A percentile compares a stretch with the other conserved stretches of the same genome.
These are phyloP conservation scores for Colletotrichum camelliae DNA, from an alignment of 2,329 filamentous ascomycete species.

Conservation along the genomic window DNA sequence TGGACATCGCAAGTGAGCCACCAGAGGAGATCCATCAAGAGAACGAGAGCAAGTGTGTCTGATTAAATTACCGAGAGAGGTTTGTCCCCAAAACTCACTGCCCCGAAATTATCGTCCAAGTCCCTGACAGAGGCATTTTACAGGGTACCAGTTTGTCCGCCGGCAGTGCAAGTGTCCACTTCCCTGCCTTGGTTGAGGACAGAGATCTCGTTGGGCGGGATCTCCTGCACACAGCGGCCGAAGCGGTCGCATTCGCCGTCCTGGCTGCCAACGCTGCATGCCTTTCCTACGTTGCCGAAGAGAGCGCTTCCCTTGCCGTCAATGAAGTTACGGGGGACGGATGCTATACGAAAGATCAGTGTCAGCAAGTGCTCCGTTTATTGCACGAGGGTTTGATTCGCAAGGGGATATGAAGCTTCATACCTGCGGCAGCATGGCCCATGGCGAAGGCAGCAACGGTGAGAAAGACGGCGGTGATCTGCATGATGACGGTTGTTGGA, in stretches of 20 bases:
- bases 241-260: conserved; percentile 16
- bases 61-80: neutral
- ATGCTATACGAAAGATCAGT: neutral
- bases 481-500: neutral
- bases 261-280: conserved; percentile 2
- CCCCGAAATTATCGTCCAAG: rapidly evolving
- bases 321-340: neutral
- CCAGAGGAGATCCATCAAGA: neutral
- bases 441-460: neutral
- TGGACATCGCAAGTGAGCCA: neutral
- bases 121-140: neutral
- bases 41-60: neutral
- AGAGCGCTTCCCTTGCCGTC: conserved; percentile 12
- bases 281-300: conserved; percentile 2
- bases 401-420: neutral
- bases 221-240: conserved; percentile 3
- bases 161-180: conserved; percentile 4
- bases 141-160: conserved; percentile 11
- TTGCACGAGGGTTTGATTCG: rapidly evolving
- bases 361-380: neutral
- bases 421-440: neutral
- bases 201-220: conserved; percentile 5
- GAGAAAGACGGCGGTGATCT: neutral
- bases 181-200: conserved; percentile 4
- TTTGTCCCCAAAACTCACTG: neutral